Conservation (phyloP, 1,284 basidiomycete species). For the Xerocomus minutiporus region DNA sequence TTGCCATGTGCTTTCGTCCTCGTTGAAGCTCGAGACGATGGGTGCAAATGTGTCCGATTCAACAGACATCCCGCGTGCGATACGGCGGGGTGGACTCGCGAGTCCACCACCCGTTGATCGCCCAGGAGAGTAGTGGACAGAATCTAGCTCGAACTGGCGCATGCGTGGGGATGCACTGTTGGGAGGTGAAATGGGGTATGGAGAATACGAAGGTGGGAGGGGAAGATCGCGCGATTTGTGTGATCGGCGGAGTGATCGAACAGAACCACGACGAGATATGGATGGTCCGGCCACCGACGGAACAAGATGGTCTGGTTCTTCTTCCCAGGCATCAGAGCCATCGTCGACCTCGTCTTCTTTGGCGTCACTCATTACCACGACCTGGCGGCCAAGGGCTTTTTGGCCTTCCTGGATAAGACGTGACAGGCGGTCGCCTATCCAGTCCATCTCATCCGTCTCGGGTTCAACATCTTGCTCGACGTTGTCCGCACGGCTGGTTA, state of each 20-base stretch:
- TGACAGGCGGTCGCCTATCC: conserved; percentile 64
- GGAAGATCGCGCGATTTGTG: conserved; percentile 28
- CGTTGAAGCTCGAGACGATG: conserved; percentile 28
- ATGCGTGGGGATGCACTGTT: conserved; percentile 32
- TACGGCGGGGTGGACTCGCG: conserved; percentile 14
- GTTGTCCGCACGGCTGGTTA: conserved; percentile 13
- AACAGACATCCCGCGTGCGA: conserved; percentile 24
- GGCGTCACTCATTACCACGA: conserved; percentile 67
- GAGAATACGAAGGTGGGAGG: conserved; percentile 29
- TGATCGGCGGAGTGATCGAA: conserved; percentile 27
- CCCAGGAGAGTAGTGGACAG: conserved; percentile 17
- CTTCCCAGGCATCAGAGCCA: conserved; percentile 64
- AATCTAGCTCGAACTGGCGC: conserved; percentile 26
- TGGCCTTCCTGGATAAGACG: conserved; percentile 69
- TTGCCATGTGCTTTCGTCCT: conserved; percentile 44
- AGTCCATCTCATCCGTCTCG: conserved; percentile 56
- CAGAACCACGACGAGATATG: conserved; percentile 26
- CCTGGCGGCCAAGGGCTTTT: conserved; percentile 61
- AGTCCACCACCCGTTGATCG: conserved; percentile 13
- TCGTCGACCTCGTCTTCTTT: conserved; percentile 71
- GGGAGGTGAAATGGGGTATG: conserved; percentile 25
- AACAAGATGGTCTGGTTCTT: conserved; percentile 37
- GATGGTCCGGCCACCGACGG: conserved; percentile 16
- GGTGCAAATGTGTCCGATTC: conserved; percentile 29
- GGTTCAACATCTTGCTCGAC: conserved; percentile 26